A percentile compares a stretch with the other conserved stretches of the same genome.
Conservation (phyloP, 768 basidiomycete species). For the Suillus weaverae region DNA sequence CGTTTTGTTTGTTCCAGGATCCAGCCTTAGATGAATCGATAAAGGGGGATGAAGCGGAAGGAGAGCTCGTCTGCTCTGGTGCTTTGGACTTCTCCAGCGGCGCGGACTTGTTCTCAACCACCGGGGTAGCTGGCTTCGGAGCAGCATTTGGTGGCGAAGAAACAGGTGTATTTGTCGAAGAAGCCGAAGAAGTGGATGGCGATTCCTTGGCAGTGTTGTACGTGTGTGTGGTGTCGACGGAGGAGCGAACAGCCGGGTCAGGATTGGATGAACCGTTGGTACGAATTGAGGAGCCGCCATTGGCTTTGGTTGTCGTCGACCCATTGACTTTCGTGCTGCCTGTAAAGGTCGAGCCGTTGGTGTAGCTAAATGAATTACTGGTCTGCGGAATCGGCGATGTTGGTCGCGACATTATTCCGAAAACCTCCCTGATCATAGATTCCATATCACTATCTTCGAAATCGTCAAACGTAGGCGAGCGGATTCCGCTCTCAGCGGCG, state of each 20-base stretch:
- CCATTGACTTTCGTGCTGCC: not conserved
- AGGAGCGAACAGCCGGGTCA: constrained; percentile 20
- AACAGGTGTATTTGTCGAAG: not conserved
- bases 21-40: constrained; percentile 4
- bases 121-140: not conserved
- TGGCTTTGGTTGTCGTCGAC: constrained; percentile 15
- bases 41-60: not conserved
- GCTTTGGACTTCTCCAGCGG: constrained; percentile 12
- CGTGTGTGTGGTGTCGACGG: constrained; percentile 26
- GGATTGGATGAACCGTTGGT: constrained; percentile 32
- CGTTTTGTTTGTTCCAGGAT: constrained; percentile 10
- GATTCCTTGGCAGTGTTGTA: constrained; percentile 16
- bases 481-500: constrained; percentile 32
- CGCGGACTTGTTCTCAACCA: not conserved
- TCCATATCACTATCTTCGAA: constrained; percentile 32
- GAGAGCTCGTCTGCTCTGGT: not conserved
- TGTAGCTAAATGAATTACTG: constrained; percentile 7
- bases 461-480: constrained; percentile 32
- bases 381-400: constrained; percentile 20
- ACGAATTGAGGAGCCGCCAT: constrained; percentile 20
- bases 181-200: constrained; percentile 6
- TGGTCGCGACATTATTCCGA: constrained; percentile 27
- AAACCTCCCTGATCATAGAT: constrained; percentile 28
- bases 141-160: not conserved
- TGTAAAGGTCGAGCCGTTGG: constrained; percentile 14